Evolutionary conservation across 78 protist genomes (phyloP), one percentile per base, ranked within the genome.

Genomic region (Dictyostelium intermedium): DNA sequence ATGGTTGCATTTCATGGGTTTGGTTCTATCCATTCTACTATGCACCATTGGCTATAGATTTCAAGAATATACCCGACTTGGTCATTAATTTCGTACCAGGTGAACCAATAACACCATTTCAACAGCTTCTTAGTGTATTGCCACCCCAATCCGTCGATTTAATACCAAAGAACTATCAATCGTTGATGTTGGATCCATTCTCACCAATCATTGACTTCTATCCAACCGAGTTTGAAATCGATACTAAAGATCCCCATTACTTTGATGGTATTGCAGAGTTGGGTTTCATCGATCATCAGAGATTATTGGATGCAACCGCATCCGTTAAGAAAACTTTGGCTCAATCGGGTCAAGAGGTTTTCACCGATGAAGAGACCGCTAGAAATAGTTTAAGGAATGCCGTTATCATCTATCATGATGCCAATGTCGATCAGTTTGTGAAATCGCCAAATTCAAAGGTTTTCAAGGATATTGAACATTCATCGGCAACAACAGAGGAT

Each of bases 21-120:
- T 99, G 99, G 99, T 97, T 37, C 89, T 99, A 83, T 74, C 99
- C 99, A 41, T 96, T 96, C 89, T 98, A 98, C 84, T 98, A 97
- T 87, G 97, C 99, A 0, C 99, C 99, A 23, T 25, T 99, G 41
- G 83, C 87, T 5, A n/a, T 39, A 20, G 96, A 86, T 30, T 78
- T 97, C 18, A 45, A 27, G 8, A 93, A 93, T 39, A 20, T 85
- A 2, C 41, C 82, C 13, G 41, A 79, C 2, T 25, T 92, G 25
- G 47, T 74, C 20, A 34, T 81, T 6, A 11, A 84, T 23, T 85
- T 97, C 72, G 96, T 87, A n/a, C 70, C 47, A n/a, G 96, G 97
- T 4, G 34, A 56, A 3, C 99, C 99, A 16, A 95, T 98, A 53
- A 80, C 72, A 11, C 99, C 99, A 7, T 97, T 95, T 81, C 95